Conservation (phyloP, 257 asterid species). For the Forsythia viridissima region DNA sequence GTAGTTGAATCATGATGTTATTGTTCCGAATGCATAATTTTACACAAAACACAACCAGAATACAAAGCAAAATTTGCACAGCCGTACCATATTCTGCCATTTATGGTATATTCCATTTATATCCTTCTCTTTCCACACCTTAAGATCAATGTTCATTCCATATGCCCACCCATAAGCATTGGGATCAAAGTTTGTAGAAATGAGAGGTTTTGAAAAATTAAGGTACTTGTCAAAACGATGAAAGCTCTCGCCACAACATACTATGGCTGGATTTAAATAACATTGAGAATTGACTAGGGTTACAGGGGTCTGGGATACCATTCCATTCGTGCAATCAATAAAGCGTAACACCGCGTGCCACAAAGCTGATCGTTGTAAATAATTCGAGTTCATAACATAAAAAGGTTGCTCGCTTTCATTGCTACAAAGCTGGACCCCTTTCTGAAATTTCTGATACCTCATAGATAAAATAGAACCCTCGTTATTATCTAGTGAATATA, state of each 20-base stretch:
- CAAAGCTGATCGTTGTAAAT: not conserved
- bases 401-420: not conserved
- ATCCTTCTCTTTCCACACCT: slow-evolving; percentile 94
- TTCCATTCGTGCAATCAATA: not conserved
- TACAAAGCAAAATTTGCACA: not conserved
- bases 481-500: not conserved
- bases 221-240: slow-evolving; percentile 95
- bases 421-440: not conserved
- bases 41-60: not conserved
- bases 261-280: not conserved
- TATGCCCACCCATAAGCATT: slow-evolving; percentile 99
- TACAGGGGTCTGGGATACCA: not conserved
- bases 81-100: slow-evolving; percentile 93
- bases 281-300: not conserved
- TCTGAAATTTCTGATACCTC: not conserved
- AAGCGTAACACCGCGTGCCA: not conserved
- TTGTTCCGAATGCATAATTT: not conserved
- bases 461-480: not conserved
- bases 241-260: slow-evolving; percentile 78
- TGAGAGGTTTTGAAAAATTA: slow-evolving; percentile 92
- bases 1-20: not conserved
- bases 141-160: slow-evolving; percentile 93
- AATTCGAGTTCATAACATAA: not conserved
- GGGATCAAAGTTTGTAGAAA: slow-evolving; percentile 81
- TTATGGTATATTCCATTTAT: slow-evolving; percentile 95